Percentiles rank a stretch among this genome's conserved stretches.
Evolutionary conservation across 129 eudicot genomes (phyloP).

Genomic region (Chrysanthemum makinoi): DNA sequence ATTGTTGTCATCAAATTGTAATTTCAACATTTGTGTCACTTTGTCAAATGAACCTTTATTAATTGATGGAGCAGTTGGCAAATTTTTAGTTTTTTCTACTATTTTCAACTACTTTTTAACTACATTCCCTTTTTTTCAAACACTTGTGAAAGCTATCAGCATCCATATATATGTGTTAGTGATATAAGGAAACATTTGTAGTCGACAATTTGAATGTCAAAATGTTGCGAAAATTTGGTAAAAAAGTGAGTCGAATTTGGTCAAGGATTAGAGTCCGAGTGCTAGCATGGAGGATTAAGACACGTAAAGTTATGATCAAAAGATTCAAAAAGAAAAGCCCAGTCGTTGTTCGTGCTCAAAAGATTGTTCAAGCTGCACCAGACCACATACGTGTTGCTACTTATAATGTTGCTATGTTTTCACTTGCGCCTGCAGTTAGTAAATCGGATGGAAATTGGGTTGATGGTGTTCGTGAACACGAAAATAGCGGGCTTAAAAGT

Average conservation of each 20-base stretch:
- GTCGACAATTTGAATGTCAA: slow-evolving; percentile 12
- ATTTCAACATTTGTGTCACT: slow-evolving; percentile 30
- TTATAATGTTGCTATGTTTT: slow-evolving; percentile 80
- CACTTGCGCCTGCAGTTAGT: slow-evolving; percentile 79
- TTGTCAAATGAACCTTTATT: slow-evolving; percentile 53
- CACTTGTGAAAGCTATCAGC: slow-evolving; percentile 11
- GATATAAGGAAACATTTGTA: background rate
- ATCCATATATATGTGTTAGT: slow-evolving; percentile 2
- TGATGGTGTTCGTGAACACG: slow-evolving; percentile 39
- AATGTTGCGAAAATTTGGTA: slow-evolving; percentile 42
- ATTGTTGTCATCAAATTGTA: slow-evolving; percentile 44
- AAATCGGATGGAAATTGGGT: slow-evolving; percentile 44
- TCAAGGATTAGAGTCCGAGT: slow-evolving; percentile 49
- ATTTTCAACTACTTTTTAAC: slow-evolving; percentile 34
- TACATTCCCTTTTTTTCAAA: slow-evolving; percentile 11
- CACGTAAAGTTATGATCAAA: slow-evolving; percentile 62
- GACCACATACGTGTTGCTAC: slow-evolving; percentile 69
- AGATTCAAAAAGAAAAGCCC: slow-evolving; percentile 49
- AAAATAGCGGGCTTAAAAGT: slow-evolving; percentile 43
- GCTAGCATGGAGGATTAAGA: slow-evolving; percentile 48
- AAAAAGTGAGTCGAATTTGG: slow-evolving; percentile 48
- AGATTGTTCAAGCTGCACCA: slow-evolving; percentile 22
- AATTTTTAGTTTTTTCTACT: slow-evolving; percentile 22
- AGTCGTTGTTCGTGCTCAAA: slow-evolving; percentile 19
- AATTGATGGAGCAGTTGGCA: slow-evolving; percentile 71